Evolutionary conservation across 2,329 filamentous ascomycete species (phyloP).

Genomic region (Chrysoporthe cubensis): DNA sequence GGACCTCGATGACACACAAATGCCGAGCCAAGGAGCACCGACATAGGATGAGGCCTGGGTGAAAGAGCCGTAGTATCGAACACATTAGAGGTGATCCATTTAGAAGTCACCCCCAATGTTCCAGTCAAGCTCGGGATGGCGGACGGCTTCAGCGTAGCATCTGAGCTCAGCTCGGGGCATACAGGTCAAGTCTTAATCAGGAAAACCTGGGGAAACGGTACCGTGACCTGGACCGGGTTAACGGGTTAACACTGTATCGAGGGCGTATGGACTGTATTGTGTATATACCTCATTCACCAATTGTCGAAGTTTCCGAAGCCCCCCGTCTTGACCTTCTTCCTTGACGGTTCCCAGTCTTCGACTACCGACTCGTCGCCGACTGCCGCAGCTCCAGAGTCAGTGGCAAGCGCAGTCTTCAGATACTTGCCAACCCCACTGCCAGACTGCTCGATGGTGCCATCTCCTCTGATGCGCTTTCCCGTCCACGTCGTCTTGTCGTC

Average conservation of each 20-base stretch:
- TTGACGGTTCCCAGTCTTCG: constrained; percentile 70
- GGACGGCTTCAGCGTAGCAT: too few relatives aligned
- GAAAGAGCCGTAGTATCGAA: background rate
- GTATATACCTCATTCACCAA: constrained; percentile 61
- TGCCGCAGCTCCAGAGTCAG: constrained; percentile 24
- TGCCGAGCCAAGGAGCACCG: background rate
- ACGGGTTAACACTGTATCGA: constrained; percentile 18
- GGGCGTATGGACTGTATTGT: constrained; percentile 11
- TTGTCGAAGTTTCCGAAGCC: constrained; percentile 95
- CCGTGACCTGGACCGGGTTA: constrained; percentile 16
- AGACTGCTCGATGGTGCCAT: constrained; percentile 58
- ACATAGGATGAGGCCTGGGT: background rate
- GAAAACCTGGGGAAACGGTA: background rate
- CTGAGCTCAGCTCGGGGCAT: background rate
- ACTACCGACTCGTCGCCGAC: constrained; percentile 60
- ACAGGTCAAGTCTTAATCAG: background rate
- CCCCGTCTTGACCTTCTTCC: constrained; percentile 78
- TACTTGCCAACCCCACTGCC: constrained; percentile 75
- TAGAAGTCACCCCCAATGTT: background rate
- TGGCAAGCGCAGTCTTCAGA: constrained; percentile 62
- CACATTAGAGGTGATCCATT: background rate
- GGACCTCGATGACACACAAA: background rate
- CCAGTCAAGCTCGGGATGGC: too few relatives aligned
- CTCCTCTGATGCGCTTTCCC: constrained; percentile 79
- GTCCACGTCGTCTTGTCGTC: constrained; percentile 96